Evolutionary conservation across 768 basidiomycete species (phyloP), one percentile per base, ranked within the genome.

Genomic region (Russula sp.): DNA sequence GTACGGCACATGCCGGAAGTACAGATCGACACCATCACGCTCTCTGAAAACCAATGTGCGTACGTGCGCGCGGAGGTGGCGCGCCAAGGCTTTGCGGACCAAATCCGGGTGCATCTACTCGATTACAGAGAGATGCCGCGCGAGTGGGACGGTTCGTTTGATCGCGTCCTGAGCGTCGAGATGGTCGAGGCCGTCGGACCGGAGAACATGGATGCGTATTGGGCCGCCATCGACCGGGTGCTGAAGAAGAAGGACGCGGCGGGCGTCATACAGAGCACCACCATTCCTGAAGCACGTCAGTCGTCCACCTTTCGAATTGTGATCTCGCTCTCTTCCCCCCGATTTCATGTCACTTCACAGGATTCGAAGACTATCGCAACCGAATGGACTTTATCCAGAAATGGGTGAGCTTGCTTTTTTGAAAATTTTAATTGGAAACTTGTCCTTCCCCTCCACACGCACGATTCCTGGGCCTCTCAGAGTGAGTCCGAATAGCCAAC

Each of bases 111-210:
- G 4, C 79, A 79, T 67, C 63, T 81, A 20, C 68, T 77, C 66
- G 80, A 82, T 63, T 82, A 81, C 68, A 69, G 81, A 29, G 70
- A 75, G 52, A 65, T 79, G 32, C 78, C 77, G 16, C 58, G 68
- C 25, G 69, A 71, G 48, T 81, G 77, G 71, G 70, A 74, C 39
- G 69, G 72, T 16, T 58, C 72, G 34, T 92, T 90, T 65, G 88
- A 92, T 68, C 81, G 87, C 7, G 84, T 88, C 67, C 78, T 92
- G 52, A 87, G 85, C 69, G 79, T 87, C 63, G 90, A 92, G 74
- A 90, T 90, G 88, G 78, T 92, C 32, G 90, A 92, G 76, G 85
- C 56, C 35, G 36, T 50, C 67, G 71, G 69, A 75, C 3, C 76
- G 79, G 48, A 79, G 75, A 76, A 76, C 58, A 67, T 77, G 60